Conservation (phyloP, 345 rosid species). For the Psidium friedrichsthalianum region DNA sequence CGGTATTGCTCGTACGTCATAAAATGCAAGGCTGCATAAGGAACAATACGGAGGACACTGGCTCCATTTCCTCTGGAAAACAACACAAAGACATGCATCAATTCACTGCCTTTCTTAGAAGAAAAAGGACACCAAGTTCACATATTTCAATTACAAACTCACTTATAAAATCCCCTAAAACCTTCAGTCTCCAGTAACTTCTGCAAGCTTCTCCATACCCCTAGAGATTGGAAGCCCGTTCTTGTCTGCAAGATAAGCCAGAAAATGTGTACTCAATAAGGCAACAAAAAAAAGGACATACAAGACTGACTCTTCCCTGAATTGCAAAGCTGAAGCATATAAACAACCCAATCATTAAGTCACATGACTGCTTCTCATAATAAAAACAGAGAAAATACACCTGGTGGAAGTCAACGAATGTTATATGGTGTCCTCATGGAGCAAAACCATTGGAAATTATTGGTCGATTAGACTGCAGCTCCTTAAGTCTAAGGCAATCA, state of each 20-base stretch:
- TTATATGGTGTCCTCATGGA: background rate
- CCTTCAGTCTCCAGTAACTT: slow-evolving; percentile 80
- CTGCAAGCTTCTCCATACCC: slow-evolving; percentile 59
- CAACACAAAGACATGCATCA: slow-evolving; percentile 1
- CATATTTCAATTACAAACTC: slow-evolving; percentile 9
- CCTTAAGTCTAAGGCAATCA: background rate
- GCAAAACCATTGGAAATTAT: background rate
- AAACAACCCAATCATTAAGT: background rate
- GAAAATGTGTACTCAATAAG: background rate
- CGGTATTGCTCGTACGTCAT: slow-evolving; percentile 95
- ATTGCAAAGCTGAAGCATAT: background rate
- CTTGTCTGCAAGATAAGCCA: slow-evolving; percentile 45
- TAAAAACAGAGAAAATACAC: background rate
- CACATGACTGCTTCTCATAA: background rate
- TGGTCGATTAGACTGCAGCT: background rate
- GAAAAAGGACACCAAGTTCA: background rate
- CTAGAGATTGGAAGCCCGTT: slow-evolving; percentile 75
- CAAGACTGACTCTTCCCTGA: background rate
- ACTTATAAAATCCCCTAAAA: slow-evolving; percentile 79
- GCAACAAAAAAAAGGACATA: background rate
- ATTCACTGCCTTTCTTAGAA: background rate
- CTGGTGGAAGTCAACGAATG: background rate
- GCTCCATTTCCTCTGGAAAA: slow-evolving; percentile 85
- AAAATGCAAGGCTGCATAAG: slow-evolving; percentile 94
- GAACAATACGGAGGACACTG: slow-evolving; percentile 86